Evolutionary conservation across 768 basidiomycete species (phyloP).

Genomic region (Clathrus columnatus): DNA sequence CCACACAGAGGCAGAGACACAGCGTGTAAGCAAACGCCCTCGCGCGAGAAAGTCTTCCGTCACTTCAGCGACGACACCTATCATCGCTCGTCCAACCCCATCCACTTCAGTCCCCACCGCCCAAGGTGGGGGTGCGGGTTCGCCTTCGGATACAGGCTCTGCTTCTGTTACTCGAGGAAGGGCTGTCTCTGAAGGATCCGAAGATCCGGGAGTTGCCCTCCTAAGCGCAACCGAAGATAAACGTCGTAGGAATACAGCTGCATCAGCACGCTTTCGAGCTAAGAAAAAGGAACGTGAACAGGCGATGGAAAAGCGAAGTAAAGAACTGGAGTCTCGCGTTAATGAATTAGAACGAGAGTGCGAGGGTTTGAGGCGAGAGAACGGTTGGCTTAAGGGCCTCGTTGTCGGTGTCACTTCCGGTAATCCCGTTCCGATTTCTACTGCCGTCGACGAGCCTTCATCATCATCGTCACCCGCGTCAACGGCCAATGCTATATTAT

Average conservation of each 20-base stretch:
- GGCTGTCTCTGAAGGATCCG: not conserved
- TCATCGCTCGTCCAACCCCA: constrained; percentile 13
- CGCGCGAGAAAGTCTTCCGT: constrained; percentile 15
- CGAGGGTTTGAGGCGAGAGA: constrained; percentile 79
- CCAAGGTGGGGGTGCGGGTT: constrained; percentile 35
- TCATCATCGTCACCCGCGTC: not conserved
- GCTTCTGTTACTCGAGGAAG: constrained; percentile 13
- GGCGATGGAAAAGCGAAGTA: constrained; percentile 75
- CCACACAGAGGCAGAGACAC: constrained; percentile 33
- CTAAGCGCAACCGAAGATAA: constrained; percentile 73
- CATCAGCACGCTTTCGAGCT: constrained; percentile 84
- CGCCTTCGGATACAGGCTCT: constrained; percentile 24
- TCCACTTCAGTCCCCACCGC: constrained; percentile 24
- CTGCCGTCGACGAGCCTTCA: not conserved
- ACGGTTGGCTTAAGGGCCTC: constrained; percentile 85
- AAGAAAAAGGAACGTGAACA: constrained; percentile 96
- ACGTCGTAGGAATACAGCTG: constrained; percentile 87
- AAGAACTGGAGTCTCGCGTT: constrained; percentile 75
- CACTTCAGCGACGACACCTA: constrained; percentile 14
- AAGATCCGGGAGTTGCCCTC: constrained; percentile 15
- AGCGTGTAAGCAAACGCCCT: constrained; percentile 19
- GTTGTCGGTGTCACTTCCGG: constrained; percentile 69
- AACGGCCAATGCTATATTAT: not conserved
- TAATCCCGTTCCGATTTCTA: constrained; percentile 1
- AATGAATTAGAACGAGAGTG: constrained; percentile 84